Evolutionary conservation across 306 rosid genomes (phyloP).

Genomic region (Quercus ilex): DNA sequence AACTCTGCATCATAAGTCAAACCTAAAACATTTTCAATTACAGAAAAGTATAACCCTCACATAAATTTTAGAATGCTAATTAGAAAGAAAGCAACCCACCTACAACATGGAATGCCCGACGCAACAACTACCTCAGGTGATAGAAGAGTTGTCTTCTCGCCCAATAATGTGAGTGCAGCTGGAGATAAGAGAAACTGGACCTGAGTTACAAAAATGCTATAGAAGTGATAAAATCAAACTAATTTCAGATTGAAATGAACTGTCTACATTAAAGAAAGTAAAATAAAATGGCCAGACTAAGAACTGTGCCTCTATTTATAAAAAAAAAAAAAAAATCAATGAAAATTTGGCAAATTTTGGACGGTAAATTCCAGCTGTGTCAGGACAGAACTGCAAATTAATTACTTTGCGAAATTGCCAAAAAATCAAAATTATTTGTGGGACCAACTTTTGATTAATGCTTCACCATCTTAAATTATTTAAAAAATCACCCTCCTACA

Average conservation of each 20-base stretch:
- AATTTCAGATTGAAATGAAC: constrained; percentile 8
- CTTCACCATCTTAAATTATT: background rate
- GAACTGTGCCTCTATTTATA: background rate
- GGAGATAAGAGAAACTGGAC: constrained; percentile 61
- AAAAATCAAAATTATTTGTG: background rate
- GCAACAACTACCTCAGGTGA: constrained; percentile 81
- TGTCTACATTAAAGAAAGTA: constrained; percentile 2
- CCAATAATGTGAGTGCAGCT: constrained; percentile 94
- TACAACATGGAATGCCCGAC: constrained; percentile 92
- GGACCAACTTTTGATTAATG: background rate
- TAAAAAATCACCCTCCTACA: background rate
- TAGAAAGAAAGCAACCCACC: constrained; percentile 51
- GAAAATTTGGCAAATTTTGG: background rate
- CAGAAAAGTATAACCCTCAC: background rate
- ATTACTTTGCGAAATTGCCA: background rate
- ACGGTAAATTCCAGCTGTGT: background rate
- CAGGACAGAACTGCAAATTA: background rate
- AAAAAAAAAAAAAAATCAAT: background rate
- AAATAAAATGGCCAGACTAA: constrained; percentile 13
- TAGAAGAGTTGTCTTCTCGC: constrained; percentile 89
- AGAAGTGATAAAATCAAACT: constrained; percentile 31
- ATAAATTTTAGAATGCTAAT: background rate
- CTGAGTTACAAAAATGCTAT: constrained; percentile 43
- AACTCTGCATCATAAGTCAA: constrained; percentile 10
- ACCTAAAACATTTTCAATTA: constrained; percentile 17